A percentile compares a stretch with the other conserved stretches of the same genome.
These are phyloP conservation scores for Globisporangium paddicum DNA, from an alignment of 352 stramenopile genomes.

Conservation along the genomic window DNA sequence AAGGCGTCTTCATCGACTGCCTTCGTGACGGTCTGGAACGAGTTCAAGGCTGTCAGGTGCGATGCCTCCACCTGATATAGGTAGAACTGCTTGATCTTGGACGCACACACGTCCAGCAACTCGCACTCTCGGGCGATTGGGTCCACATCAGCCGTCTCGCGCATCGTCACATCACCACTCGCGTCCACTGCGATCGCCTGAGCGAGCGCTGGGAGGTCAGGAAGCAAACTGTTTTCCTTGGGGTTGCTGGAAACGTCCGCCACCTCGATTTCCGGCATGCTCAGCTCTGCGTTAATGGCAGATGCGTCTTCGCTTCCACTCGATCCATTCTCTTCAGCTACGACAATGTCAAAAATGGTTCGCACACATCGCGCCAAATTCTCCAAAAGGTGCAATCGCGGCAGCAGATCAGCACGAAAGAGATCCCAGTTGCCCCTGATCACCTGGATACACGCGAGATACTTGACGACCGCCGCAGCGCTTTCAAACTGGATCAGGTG, in stretches of 20 bases:
- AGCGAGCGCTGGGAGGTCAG: constrained; percentile 28
- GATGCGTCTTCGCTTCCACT: neutral
- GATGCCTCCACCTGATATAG: constrained; percentile 34
- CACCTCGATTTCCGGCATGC: neutral
- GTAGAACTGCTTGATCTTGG: constrained; percentile 37
- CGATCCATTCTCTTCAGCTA: neutral
- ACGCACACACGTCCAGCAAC: constrained; percentile 24
- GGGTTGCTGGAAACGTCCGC: constrained; percentile 17
- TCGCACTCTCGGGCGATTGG: constrained; percentile 35
- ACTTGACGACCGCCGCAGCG: constrained; percentile 40
- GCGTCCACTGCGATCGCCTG: constrained; percentile 20
- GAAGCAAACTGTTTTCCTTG: constrained; percentile 43
- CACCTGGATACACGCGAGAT: constrained; percentile 35
- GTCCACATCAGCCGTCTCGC: neutral
- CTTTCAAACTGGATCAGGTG: constrained; percentile 28
- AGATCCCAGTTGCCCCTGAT: constrained; percentile 53
- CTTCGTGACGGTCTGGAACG: constrained; percentile 15
- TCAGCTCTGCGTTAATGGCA: neutral
- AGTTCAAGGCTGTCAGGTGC: constrained; percentile 19
- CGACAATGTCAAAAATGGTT: constrained; percentile 14
- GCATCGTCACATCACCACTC: neutral
- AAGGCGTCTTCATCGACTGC: constrained; percentile 10
- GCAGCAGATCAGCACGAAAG: constrained; percentile 66
- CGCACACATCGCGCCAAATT: constrained; percentile 44
- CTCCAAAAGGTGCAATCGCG: constrained; percentile 60